Conservation (phyloP, 495 filamentous ascomycete species). For the Hypoxylon rickii region DNA sequence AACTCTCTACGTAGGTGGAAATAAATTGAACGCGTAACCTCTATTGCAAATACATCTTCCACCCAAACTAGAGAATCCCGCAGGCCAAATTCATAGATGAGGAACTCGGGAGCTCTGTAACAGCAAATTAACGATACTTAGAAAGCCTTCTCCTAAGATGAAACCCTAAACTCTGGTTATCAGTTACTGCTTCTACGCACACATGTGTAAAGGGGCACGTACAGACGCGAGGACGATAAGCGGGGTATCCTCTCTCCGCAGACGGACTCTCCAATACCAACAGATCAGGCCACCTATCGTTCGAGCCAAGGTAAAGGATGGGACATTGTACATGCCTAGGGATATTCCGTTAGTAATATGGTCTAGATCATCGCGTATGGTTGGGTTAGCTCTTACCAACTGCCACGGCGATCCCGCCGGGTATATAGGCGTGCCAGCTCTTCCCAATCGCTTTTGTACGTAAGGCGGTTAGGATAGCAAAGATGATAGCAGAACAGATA, state of each 20-base stretch:
- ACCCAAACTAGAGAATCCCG: too few species aligned
- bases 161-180: conserved; percentile 60
- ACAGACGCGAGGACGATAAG: conserved; percentile 63
- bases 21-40: background rate
- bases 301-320: conserved; percentile 90
- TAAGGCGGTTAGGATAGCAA: conserved; percentile 68
- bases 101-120: conserved; percentile 81
- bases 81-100: conserved; percentile 74
- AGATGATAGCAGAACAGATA: conserved; percentile 68
- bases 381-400: conserved; percentile 60
- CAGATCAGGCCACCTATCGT: conserved; percentile 82
- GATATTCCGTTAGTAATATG: conserved; percentile 32
- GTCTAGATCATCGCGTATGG: background rate
- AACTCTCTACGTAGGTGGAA: too few species aligned
- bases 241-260: conserved; percentile 58
- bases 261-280: conserved; percentile 74
- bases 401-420: conserved; percentile 93
- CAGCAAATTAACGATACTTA: conserved; percentile 88
- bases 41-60: background rate
- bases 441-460: conserved; percentile 60
- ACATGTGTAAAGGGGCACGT: conserved; percentile 24
- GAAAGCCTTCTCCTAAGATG: conserved; percentile 90
- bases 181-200: background rate
- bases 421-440: conserved; percentile 65
- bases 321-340: conserved; percentile 92